Evolutionary conservation across 1,284 basidiomycete species (phyloP).

Genomic region (Cryptococcus jaspeensis): DNA sequence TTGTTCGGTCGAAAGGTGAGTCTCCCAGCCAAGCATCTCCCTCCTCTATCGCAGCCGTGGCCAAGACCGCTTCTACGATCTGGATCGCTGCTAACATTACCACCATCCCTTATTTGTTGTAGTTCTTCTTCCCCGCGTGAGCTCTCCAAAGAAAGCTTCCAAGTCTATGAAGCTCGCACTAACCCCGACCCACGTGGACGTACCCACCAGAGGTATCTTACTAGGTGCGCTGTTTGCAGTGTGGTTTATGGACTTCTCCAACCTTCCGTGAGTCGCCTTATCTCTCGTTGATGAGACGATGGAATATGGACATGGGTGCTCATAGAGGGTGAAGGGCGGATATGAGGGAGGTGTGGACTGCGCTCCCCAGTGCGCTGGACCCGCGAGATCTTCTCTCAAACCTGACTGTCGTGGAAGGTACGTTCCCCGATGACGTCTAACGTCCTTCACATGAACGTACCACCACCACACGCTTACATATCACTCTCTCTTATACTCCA

Average conservation of each 20-base stretch:
- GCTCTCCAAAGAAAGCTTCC: no score
- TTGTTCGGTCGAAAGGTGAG: slow-evolving; percentile 26
- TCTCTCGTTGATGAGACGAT: neutral
- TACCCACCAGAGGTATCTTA: slow-evolving; percentile 21
- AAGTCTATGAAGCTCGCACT: neutral
- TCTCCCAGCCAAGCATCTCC: neutral
- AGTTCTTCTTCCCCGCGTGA: slow-evolving; percentile 25
- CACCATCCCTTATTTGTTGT: no score
- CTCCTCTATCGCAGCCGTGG: neutral
- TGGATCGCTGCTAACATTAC: no score
- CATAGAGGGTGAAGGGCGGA: slow-evolving; percentile 25
- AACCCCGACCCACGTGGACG: neutral
- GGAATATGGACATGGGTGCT: slow-evolving; percentile 34
- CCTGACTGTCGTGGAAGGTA: slow-evolving; percentile 42
- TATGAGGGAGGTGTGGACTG: slow-evolving; percentile 37
- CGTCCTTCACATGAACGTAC: neutral
- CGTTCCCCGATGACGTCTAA: neutral
- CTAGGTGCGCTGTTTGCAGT: slow-evolving; percentile 22
- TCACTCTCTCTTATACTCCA: slow-evolving; percentile 53
- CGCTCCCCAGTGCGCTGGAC: slow-evolving; percentile 33
- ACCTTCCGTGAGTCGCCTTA: slow-evolving; percentile 24
- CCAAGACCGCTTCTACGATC: neutral
- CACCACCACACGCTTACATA: neutral
- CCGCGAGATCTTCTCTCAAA: slow-evolving; percentile 41
- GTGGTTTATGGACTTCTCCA: slow-evolving; percentile 22